Conservation (phyloP, 768 basidiomycete genomes). For the Cubamyces sp. region DNA sequence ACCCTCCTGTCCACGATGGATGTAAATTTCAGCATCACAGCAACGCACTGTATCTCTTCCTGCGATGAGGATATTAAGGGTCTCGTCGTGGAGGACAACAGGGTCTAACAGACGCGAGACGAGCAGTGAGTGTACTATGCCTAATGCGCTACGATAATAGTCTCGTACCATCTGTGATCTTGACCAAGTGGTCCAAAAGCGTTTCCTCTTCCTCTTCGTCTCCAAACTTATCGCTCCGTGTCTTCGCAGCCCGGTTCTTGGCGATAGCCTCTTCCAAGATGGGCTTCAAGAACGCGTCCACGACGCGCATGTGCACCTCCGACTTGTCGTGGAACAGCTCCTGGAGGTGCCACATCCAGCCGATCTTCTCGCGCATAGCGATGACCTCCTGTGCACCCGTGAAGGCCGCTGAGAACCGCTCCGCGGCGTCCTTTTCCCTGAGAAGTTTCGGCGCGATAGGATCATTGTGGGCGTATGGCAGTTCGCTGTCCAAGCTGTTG, state of each 20-base stretch:
- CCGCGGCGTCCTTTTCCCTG: conserved; percentile 11
- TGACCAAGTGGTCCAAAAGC: conserved; percentile 45
- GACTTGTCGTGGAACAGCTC: conserved; percentile 42
- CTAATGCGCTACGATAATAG: not conserved
- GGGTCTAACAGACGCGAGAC: conserved; percentile 27
- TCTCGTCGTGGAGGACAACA: conserved; percentile 38
- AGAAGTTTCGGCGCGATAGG: not conserved
- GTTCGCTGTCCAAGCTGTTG: conserved; percentile 39
- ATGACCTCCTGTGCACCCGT: conserved; percentile 38
- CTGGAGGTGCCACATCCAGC: conserved; percentile 45
- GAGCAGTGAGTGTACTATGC: not conserved
- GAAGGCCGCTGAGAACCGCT: conserved; percentile 34
- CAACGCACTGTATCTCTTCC: conserved; percentile 38
- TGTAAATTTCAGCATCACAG: no score
- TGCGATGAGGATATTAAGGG: conserved; percentile 40
- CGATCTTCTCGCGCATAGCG: conserved; percentile 34
- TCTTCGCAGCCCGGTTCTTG: conserved; percentile 11
- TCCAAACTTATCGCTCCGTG: conserved; percentile 10
- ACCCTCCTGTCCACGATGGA: no score
- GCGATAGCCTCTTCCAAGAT: conserved; percentile 39
- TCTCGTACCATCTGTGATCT: conserved; percentile 42
- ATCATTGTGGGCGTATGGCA: conserved; percentile 13
- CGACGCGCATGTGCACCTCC: conserved; percentile 40
- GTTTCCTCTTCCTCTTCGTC: conserved; percentile 39
- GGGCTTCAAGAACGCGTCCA: conserved; percentile 44